Evolutionary conservation across 1,284 basidiomycete genomes (phyloP), one percentile per base, ranked within the genome.

Genomic region (Marasmius oreades): DNA sequence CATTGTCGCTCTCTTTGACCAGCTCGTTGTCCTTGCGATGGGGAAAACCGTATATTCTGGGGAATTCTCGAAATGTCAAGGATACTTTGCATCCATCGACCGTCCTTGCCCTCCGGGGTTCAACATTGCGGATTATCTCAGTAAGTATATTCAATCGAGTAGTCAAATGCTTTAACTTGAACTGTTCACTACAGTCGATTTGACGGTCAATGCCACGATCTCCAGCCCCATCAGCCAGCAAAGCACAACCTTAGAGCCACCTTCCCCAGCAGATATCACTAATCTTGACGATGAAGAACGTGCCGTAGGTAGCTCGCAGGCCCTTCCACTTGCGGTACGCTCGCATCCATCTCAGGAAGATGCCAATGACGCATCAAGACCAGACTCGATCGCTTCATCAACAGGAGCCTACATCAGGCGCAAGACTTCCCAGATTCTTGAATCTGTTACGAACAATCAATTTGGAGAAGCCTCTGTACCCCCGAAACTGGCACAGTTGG

Each of bases 51-150:
- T 97, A 16, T 94, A 94, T 74, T 89, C 90, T 1, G 92, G 95
- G 31, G 85, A 86, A 55, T 82, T 89, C 54, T 67, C 73, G 10
- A 82, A 82, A 59, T 93, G 92, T 66, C 87, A 91, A 56, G 81
- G 81, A 1, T 95, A 97, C 73, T 91, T 98, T 60, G 80, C 83
- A 28, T 74, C 75, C 12, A 86, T 95, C 53, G 94, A 91, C 0
- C 82, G 88, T 60, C 80, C 86, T 0, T 99, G 96, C 69, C 96
- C 96, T 7, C 76, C 86, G n/a, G 96, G 96, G 0, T 98, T 95
- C 74, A 99, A 99, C 69, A 91, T 98, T 63, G 95, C 95, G 0
- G 96, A 99, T 72, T 96, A 88, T 70, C 74, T 97, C 59, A 97
- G 92, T 93, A 67, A 59, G 88, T 81, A 31, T 24, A 31, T 31